Base-by-base conservation (phyloP, 495 filamentous ascomycete species). In the Cryomyces antarcticus region DNA sequence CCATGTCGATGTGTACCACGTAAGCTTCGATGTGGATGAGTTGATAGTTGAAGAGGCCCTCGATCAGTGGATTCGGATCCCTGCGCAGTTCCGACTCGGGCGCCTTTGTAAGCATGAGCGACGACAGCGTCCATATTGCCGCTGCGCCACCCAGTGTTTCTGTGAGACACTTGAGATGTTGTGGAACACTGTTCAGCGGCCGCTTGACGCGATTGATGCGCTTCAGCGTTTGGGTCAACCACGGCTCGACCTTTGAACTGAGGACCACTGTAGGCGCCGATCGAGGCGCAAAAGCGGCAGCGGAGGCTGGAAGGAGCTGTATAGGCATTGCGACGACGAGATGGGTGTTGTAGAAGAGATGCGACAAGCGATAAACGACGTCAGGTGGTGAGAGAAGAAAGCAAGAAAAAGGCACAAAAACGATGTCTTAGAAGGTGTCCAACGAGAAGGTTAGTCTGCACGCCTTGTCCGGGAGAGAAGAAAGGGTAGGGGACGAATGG, bases 1-100 rank as follows among this genome's bases (percentile, higher is more conserved):
- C 89, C 82, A 99, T 89, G 65, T 99, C 89, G 61, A 99, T 85
- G 62, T 96, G 92, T 46, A 99, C 89, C 50, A 96, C 83, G 62
- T 99, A 99, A 39, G 89, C 92, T 63, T 96, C 87, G 48, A 96
- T 70, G 58, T 94, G 82, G 61, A 94, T 70, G 64, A 94, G 75
- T 69, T 93, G 82, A 60, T 84, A 88, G 68, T 93, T 93, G 71
- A 82, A 82, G 45, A 96, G 62, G 44, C 82, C 83, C 63, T 96
- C 89, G 49, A 93, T 69, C 45, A 95, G 66, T 37, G 87, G 82
- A 58, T 95, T 86, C 35, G 75, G 67, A 56, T 95, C 83, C 61
- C 76, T 82, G 54, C 73, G 71, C 50, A 96, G 70, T 52, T 96
- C 82, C 29, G 85, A 62, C 47, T 96, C 83, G 41, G 89, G 87